These are phyloP conservation scores for Shiraia sp. DNA, from an alignment of 2,329 filamentous ascomycete genomes.

Conservation along the genomic window DNA sequence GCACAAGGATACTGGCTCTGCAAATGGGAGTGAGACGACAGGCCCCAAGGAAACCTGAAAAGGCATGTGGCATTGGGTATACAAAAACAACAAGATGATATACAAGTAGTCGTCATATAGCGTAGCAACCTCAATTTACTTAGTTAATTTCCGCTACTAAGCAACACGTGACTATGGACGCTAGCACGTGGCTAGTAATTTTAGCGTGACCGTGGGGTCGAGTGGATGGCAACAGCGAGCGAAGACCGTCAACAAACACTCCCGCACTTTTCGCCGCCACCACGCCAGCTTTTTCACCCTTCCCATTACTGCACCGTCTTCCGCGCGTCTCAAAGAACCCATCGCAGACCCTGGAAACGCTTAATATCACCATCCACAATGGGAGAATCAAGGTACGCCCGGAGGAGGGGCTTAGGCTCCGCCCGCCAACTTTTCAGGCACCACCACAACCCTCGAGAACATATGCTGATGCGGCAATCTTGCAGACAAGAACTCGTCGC, in stretches of 20 bases:
- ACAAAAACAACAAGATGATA: too few species aligned
- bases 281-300: constrained; percentile 6
- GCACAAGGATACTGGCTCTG: too few species aligned
- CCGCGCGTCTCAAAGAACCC: constrained; percentile 7
- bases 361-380: constrained; percentile 46
- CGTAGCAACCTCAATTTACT: too few species aligned
- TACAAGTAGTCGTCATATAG: too few species aligned
- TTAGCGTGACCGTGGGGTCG: constrained; percentile 16
- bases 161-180: too few species aligned
- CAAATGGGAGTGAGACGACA: too few species aligned
- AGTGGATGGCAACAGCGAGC: constrained; percentile 17
- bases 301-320: constrained; percentile 9
- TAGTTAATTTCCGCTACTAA: too few species aligned
- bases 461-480: constrained; percentile 18
- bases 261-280: constrained; percentile 11
- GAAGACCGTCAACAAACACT: constrained; percentile 33
- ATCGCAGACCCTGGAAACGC: constrained; percentile 1
- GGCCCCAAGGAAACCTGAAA: too few species aligned
- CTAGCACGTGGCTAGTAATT: too few species aligned
- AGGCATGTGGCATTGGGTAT: too few species aligned
- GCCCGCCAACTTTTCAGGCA: constrained; percentile 17
- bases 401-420: constrained; percentile 15
- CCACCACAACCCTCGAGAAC: constrained; percentile 22
- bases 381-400: constrained; percentile 65
- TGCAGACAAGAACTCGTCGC: constrained; percentile 89